Evolutionary conservation across 2,329 filamentous ascomycete genomes (phyloP), one percentile per base, ranked within the genome.

Genomic region (Aspergillus uvarum): DNA sequence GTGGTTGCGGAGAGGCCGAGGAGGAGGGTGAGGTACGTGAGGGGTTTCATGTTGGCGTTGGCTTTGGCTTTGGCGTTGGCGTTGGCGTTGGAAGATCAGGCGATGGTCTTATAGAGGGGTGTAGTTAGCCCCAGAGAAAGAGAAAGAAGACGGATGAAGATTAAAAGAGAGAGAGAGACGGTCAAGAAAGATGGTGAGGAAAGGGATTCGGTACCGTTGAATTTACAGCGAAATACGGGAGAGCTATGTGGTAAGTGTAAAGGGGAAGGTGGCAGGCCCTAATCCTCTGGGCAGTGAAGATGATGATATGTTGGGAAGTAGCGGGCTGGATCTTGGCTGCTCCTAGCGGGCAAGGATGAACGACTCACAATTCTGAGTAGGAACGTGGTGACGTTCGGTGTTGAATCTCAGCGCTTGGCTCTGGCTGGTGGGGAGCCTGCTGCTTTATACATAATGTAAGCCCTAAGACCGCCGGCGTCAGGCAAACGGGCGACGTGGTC

Each of bases 1-100:
- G 67, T 62, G 47, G 58, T 62, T 54, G 58, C 60, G 54, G 65
- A 63, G 58, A 70, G 63, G 42, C 61, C 42, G 49, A 67, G 67
- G 38, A 70, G 54, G 48, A 67, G 59, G 8, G 63, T 48, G 22
- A 66, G 50, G 53, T 68, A 62, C 52, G 59, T 60, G 63, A 68
- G 69, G 53, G 56, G 58, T 48, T 62, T 68, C 58, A 66, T 65
- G 47, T 51, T 59, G 55, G 60, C 60, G 50, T 60, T 51, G 19
- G 54, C 32, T 52, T 6, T 47, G 56, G 21, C 11, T 50, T 3
- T 22, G 22, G 22, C n/a, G n/a, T 60, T 51, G 19, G 54, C 32
- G 54, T 6, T 47, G 56, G 21, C 11, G 52, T 3, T 22, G 22
- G 22, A 22, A 3, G 22, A 22, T 22, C 2, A 22, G 22, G 22